These are phyloP conservation scores for Saccharomyces hybrid DNA, from an alignment of 1,139 yeast species.

Conservation along the genomic window DNA sequence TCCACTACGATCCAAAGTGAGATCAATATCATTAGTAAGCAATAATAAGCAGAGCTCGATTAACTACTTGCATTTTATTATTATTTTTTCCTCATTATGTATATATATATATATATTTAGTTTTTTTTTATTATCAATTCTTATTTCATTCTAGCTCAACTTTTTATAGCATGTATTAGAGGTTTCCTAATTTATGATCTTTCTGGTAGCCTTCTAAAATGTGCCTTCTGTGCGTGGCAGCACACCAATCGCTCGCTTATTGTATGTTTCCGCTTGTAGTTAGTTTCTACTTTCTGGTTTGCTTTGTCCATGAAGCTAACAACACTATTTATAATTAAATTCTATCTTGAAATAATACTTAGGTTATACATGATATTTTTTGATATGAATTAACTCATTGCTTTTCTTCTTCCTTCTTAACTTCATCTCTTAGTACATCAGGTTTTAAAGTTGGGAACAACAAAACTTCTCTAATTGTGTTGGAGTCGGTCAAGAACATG, in stretches of 20 bases:
- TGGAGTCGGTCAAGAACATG: slow-evolving; percentile 94
- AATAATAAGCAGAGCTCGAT: background rate
- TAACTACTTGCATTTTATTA: background rate
- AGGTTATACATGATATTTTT: background rate
- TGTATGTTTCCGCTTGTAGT: background rate
- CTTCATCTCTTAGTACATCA: slow-evolving; percentile 42
- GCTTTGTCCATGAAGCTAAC: background rate
- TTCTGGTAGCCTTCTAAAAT: background rate
- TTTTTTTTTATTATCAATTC: background rate
- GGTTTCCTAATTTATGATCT: background rate
- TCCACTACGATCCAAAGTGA: slow-evolving; percentile 26
- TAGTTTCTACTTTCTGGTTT: background rate
- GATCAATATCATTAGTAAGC: slow-evolving; percentile 6
- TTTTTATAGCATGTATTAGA: background rate
- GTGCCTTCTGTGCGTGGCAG: background rate
- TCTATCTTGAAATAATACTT: background rate
- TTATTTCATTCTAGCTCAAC: background rate
- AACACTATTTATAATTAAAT: background rate
- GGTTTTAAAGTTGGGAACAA: slow-evolving; percentile 98
- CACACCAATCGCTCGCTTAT: background rate
- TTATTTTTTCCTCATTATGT: background rate
- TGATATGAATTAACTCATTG: background rate
- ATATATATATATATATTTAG: background rate
- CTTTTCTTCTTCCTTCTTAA: slow-evolving; percentile 20
- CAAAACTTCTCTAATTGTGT: slow-evolving; percentile 94